Conservation (phyloP, 257 asterid species). For the Asclepias syriaca region DNA sequence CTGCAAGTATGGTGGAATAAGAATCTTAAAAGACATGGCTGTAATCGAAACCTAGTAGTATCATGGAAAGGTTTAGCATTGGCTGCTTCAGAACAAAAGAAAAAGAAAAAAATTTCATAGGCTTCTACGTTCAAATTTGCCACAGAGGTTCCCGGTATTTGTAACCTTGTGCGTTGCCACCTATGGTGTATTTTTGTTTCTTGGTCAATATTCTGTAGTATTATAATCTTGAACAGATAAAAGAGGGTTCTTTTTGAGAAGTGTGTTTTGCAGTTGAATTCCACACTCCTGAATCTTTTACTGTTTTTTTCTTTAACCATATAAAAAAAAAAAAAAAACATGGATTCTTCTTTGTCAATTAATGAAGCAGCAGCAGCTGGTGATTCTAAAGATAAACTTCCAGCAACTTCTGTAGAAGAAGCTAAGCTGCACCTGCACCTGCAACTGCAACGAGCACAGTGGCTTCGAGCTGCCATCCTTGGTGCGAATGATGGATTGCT, state of each 20-base stretch:
- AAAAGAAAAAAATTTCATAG: neutral
- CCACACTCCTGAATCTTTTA: slow-evolving; percentile 39
- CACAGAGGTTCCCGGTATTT: neutral
- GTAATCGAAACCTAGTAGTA: slow-evolving; percentile 4
- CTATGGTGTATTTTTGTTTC: neutral
- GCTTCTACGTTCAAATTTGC: slow-evolving; percentile 9
- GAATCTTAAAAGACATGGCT: neutral
- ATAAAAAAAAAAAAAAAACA: neutral
- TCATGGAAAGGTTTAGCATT: neutral
- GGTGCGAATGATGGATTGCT: slow-evolving; percentile 64
- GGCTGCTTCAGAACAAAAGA: neutral
- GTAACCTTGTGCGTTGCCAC: slow-evolving; percentile 7
- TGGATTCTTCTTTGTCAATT: slow-evolving; percentile 22
- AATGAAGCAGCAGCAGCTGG: slow-evolving; percentile 9
- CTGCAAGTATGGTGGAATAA: neutral
- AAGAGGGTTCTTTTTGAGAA: neutral
- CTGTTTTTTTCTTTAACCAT: too few species aligned
- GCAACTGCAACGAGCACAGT: slow-evolving; percentile 37
- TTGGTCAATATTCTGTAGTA: neutral
- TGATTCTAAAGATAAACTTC: slow-evolving; percentile 20
- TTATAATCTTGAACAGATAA: too few species aligned
- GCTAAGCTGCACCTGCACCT: slow-evolving; percentile 2
- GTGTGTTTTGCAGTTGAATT: slow-evolving; percentile 20
- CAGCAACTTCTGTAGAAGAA: slow-evolving; percentile 14
- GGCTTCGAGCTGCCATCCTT: slow-evolving; percentile 73